Conservation (phyloP, 495 filamentous ascomycete species). For the Glarea lozoyensis region DNA sequence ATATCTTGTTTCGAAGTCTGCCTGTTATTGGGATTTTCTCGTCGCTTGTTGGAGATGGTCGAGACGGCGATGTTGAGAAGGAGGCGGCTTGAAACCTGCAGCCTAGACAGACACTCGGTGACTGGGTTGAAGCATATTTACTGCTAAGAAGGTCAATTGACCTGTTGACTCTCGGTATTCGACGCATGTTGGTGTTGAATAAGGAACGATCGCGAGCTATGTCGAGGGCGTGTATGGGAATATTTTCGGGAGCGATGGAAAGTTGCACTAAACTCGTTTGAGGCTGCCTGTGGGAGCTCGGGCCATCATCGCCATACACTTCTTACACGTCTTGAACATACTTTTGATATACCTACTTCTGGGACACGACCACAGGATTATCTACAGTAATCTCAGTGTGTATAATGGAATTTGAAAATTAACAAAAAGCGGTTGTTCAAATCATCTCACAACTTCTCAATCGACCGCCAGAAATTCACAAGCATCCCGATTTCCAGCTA, state of each 20-base stretch:
- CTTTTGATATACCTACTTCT: background rate
- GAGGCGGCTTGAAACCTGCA: slow-evolving; percentile 27
- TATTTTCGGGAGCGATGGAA: background rate
- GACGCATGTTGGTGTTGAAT: slow-evolving; percentile 15
- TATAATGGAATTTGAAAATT: background rate
- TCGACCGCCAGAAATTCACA: background rate
- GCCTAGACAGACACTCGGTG: slow-evolving; percentile 16
- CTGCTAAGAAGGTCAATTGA: slow-evolving; percentile 17
- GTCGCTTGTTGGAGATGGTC: slow-evolving; percentile 29
- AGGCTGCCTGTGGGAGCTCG: too few species aligned
- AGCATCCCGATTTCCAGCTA: background rate
- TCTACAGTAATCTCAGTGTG: background rate
- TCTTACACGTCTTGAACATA: background rate
- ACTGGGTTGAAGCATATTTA: background rate
- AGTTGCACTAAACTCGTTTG: slow-evolving; percentile 2
- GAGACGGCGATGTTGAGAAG: slow-evolving; percentile 31
- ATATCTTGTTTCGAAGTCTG: slow-evolving; percentile 41
- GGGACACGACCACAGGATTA: background rate
- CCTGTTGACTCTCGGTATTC: slow-evolving; percentile 17
- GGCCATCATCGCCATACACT: background rate
- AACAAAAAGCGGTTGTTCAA: background rate
- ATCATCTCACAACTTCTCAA: background rate
- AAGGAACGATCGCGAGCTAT: background rate
- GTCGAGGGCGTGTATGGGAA: background rate
- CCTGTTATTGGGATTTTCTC: slow-evolving; percentile 33